Base-by-base conservation (phyloP, 1,284 basidiomycete species). In the Trichosporon sp. region DNA sequence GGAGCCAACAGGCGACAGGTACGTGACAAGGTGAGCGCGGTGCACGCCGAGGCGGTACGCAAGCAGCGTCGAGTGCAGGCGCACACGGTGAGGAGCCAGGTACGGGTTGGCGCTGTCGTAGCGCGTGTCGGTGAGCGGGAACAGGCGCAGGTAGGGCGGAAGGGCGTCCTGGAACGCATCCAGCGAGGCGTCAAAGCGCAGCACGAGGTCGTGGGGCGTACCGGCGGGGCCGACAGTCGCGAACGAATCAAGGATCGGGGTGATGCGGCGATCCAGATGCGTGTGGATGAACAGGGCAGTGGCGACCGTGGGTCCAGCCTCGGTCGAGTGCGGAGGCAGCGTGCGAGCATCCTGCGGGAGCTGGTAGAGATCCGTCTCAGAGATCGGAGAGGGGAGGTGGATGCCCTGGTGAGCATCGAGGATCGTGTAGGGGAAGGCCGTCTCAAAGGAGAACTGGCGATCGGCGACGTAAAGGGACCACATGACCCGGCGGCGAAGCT, bases 381-480 rank as follows among this genome's bases (percentile, higher is more conserved):
- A 74, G 65, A 81, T 78, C 4, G 79, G 77, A 3, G 80, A 80
- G 1, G 81, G 81, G 2, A 80, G 70, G 67, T 78, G 77, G 46
- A 81, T 78, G 21, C 79, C 78, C 48, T 79, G 77, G 68, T 83
- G 81, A 2, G 77, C 76, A 67, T 81, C 80, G 64, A 79, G 70
- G 63, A 83, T 81, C 10, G 79, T 81, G 74, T 83, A 83, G 1
- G 81, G 81, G 74, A 79, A 78, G 2, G 77, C 76, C 3, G 81
- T 81, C 48, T 79, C 77, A 73, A 80, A 81, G 1, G 78, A 78
- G 71, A 78, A 77, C 63, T 78, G 76, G 51, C 81, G 71, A 73
- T 83, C 81, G 8, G 79, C 78, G 32, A 78, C 72, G 70, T 80
- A 83, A 54, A 83, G 72, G n/a, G 76, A 72, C 78, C 80, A 83